Conservation (phyloP, 306 rosid species). For the Casuarina cunninghamiana region DNA sequence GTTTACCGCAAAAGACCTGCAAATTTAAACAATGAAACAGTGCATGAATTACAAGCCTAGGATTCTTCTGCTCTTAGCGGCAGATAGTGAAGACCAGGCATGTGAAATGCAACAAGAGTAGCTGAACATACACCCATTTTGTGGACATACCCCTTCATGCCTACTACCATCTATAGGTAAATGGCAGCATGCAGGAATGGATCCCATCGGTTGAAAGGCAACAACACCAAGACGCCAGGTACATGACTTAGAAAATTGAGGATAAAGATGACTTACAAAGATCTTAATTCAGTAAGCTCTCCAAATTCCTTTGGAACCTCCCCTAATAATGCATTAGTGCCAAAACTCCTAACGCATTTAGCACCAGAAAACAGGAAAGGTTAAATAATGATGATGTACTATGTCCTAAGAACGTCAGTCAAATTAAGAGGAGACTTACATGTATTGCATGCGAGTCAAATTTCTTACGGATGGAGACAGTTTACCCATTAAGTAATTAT, state of each 20-base stretch:
- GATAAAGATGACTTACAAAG: too few relatives aligned
- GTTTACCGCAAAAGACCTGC: slow-evolving; percentile 53
- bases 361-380: not conserved
- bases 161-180: not conserved
- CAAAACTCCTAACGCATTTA: slow-evolving; percentile 41
- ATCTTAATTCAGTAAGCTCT: too few relatives aligned
- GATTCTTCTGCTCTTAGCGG: not conserved
- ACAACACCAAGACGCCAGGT: not conserved
- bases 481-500: slow-evolving; percentile 63
- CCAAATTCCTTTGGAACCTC: slow-evolving; percentile 34
- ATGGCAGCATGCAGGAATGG: not conserved
- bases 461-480: slow-evolving; percentile 64
- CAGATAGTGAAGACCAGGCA: not conserved
- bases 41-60: not conserved
- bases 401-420: not conserved
- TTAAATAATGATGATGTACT: not conserved
- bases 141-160: not conserved
- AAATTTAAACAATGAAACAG: slow-evolving; percentile 22
- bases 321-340: slow-evolving; percentile 66
- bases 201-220: not conserved
- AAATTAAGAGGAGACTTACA: slow-evolving; percentile 40
- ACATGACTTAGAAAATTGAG: not conserved
- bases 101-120: not conserved
- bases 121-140: not conserved
- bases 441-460: slow-evolving; percentile 57